Evolutionary conservation across 768 basidiomycete species (phyloP), one percentile per base, ranked within the genome.

Genomic region (Rhodotorula sphaerocarpa): DNA sequence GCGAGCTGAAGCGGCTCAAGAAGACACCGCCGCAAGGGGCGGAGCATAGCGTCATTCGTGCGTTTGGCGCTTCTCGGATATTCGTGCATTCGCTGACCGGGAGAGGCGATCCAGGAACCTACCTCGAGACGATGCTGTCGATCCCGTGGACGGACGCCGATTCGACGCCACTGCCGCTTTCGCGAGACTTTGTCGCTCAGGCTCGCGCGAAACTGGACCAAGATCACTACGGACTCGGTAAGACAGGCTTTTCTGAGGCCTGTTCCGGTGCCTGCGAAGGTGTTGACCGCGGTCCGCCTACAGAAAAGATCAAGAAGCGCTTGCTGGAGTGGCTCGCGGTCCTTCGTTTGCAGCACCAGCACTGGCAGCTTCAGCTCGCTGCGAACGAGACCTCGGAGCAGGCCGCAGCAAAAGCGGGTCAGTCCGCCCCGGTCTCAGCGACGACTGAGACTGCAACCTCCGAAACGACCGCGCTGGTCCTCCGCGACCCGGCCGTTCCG

Each of bases 241-340:
- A 34, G 64, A 33, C 20, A 16, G 31, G 21, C 34, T 20, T 27
- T 33, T 34, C 30, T 23, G 16, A 36, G 15, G 34, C 39, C 10
- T 9, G 18, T 42, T 27, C 3, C 14, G 41, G n/a, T n/a, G n/a
- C 20, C n/a, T 31, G 20, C 28, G 10, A 41, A 31, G 16, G 36
- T 27, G 1, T 3, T 20, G 5, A 16, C n/a, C 11, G 16, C 18
- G 30, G 47, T 11, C 16, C 46, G 25, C 10, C 5, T 9, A 3
- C 65, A 66, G 88, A 91, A 61, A 88, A 87, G 74, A 86, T 96
- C 74, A 96, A 95, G 80, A 85, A 87, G 66, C 80, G 91, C 15
- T 75, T 93, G 5, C 86, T 93, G 50, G 92, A 95, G 72, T 95
- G 90, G 74, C 81, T 96, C 44, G 90, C 89, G 0, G 86, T 95